Percentiles rank a stretch among this genome's conserved stretches.
Evolutionary conservation across 2,329 filamentous ascomycete genomes (phyloP).

Genomic region (Stachybotrys chartarum): DNA sequence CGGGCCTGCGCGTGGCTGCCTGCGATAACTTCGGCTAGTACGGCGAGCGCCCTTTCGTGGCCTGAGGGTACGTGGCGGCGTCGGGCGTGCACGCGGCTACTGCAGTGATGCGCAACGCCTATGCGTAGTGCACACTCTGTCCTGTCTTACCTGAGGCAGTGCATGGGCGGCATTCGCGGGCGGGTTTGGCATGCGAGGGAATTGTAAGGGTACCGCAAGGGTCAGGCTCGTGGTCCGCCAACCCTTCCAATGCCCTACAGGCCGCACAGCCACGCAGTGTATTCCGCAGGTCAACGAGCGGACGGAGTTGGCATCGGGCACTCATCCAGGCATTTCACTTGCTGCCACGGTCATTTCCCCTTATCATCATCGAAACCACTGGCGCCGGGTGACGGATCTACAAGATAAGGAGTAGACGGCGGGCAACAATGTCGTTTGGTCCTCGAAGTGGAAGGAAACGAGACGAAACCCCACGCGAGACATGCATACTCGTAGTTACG

Average conservation of each 20-base stretch:
- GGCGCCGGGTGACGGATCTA: not conserved
- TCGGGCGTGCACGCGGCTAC: no score
- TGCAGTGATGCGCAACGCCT: not conserved
- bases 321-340: not conserved
- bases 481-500: not conserved
- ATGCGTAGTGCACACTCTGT: not conserved
- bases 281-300: not conserved
- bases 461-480: not conserved
- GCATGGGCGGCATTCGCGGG: not conserved
- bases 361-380: not conserved
- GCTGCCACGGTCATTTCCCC: not conserved
- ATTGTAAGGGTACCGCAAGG: no score
- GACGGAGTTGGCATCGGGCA: not conserved
- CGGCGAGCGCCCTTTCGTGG: not conserved
- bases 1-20: not conserved
- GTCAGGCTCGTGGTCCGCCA: no score
- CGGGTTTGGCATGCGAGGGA: not conserved
- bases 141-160: not conserved
- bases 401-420: not conserved
- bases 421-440: not conserved
- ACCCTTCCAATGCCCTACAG: no score
- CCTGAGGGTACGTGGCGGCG: no score
- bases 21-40: not conserved
- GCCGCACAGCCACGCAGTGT: no score
- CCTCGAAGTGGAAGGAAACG: not conserved